Evolutionary conservation across 2,329 filamentous ascomycete species (phyloP).

Genomic region (Metarhizium brunneum): DNA sequence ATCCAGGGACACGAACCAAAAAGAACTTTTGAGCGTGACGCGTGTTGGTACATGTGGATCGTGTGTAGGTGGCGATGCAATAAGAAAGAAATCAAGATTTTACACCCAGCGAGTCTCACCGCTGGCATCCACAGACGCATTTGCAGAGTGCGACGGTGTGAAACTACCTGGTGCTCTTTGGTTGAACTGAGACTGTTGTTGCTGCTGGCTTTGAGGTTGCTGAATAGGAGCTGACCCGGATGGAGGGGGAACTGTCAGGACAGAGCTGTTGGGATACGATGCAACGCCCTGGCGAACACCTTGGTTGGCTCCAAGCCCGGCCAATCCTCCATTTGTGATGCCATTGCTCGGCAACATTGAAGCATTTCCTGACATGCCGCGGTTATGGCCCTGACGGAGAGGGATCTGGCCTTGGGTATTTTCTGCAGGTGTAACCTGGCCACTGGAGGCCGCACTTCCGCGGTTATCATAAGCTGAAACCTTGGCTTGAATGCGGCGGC

Average conservation of each 20-base stretch:
- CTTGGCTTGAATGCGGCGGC: slow-evolving; percentile 87
- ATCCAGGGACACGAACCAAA: slow-evolving; percentile 12
- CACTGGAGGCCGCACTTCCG: slow-evolving; percentile 32
- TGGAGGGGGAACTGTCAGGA: slow-evolving; percentile 22
- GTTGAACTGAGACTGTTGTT: slow-evolving; percentile 15
- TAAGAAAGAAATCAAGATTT: slow-evolving; percentile 13
- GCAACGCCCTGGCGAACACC: slow-evolving; percentile 24
- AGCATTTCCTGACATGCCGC: slow-evolving; percentile 31
- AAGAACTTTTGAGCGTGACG: slow-evolving; percentile 8
- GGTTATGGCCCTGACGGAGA: slow-evolving; percentile 33
- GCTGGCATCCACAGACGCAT: slow-evolving; percentile 18
- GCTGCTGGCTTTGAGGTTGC: slow-evolving; percentile 14
- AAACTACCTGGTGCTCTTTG: slow-evolving; percentile 18
- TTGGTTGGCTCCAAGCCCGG: slow-evolving; percentile 11
- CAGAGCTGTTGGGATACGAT: slow-evolving; percentile 22
- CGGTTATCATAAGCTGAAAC: slow-evolving; percentile 54
- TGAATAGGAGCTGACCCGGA: slow-evolving; percentile 16
- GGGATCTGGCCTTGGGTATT: slow-evolving; percentile 44
- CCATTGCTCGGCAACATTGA: slow-evolving; percentile 25
- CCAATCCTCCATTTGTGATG: slow-evolving; percentile 14
- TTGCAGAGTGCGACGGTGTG: slow-evolving; percentile 14
- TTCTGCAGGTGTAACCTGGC: slow-evolving; percentile 44
- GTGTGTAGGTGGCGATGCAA: slow-evolving; percentile 14
- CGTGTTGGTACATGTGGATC: slow-evolving; percentile 20
- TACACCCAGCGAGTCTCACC: slow-evolving; percentile 31